A percentile compares a stretch with the other conserved stretches of the same genome.
Evolutionary conservation across 768 basidiomycete genomes (phyloP).

Genomic region (Cyclocybe cylindracea): DNA sequence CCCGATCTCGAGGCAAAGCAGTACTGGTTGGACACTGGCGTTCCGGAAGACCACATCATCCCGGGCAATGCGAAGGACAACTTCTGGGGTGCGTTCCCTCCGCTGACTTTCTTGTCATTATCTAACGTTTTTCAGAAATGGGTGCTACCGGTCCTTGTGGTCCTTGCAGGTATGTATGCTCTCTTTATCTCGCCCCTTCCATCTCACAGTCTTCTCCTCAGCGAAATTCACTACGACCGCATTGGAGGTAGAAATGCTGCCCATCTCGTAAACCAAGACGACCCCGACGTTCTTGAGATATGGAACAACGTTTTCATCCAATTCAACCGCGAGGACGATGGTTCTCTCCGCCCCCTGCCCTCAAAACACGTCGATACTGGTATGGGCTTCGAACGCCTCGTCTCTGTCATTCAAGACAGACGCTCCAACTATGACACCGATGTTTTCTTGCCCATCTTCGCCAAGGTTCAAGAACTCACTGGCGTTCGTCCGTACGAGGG

Average conservation of each 20-base stretch:
- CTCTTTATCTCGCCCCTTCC: constrained; percentile 1
- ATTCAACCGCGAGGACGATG: constrained; percentile 93
- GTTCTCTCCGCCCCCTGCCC: constrained; percentile 77
- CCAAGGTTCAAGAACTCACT: constrained; percentile 83
- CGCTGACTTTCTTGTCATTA: background rate
- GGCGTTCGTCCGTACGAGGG: constrained; percentile 87
- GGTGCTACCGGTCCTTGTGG: constrained; percentile 98
- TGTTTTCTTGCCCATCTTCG: constrained; percentile 88
- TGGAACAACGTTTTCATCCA: constrained; percentile 99
- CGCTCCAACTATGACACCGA: constrained; percentile 98
- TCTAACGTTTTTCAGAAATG: constrained; percentile 71
- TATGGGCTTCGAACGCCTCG: constrained; percentile 98
- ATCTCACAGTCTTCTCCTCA: constrained; percentile 25
- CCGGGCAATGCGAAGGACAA: constrained; percentile 97
- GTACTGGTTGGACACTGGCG: constrained; percentile 87
- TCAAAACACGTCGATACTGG: constrained; percentile 98
- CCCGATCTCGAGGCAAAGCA: constrained; percentile 88
- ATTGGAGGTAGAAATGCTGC: constrained; percentile 97
- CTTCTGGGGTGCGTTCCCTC: constrained; percentile 83
- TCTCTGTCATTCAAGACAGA: constrained; percentile 89
- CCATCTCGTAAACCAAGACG: constrained; percentile 91
- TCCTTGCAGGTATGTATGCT: constrained; percentile 73
- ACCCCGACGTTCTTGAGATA: constrained; percentile 95
- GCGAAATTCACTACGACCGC: constrained; percentile 96
- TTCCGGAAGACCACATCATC: constrained; percentile 86